A percentile compares a stretch with the other conserved stretches of the same genome.
These are phyloP conservation scores for Bryoerythrophyllum caledonicum DNA, from an alignment of 225 moss, liverwort and hornwort genomes.

Conservation along the genomic window DNA sequence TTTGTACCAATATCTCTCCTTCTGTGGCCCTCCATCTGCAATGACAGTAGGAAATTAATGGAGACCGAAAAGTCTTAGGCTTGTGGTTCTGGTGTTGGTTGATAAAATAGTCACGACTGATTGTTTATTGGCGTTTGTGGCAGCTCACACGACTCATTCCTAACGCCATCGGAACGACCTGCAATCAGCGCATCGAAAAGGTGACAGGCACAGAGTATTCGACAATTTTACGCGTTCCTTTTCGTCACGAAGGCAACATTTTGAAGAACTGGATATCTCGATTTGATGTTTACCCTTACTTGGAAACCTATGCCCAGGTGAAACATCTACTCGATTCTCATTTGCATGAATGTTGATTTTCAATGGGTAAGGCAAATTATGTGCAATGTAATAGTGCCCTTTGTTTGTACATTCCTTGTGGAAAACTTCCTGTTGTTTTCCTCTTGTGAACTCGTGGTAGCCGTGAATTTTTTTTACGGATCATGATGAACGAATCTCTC, in stretches of 20 bases:
- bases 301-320: slow-evolving; percentile 72
- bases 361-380: not conserved
- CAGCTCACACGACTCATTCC: slow-evolving; percentile 83
- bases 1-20: not conserved
- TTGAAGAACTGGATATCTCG: slow-evolving; percentile 76
- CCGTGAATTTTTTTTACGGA: not conserved
- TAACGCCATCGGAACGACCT: slow-evolving; percentile 56
- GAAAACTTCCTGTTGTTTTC: not conserved
- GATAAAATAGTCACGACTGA: not conserved
- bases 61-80: not conserved
- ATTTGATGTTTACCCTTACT: slow-evolving; percentile 79
- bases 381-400: not conserved
- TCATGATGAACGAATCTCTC: not conserved
- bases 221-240: slow-evolving; percentile 64
- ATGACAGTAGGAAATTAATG: not conserved
- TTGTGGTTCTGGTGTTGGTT: not conserved
- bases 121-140: not conserved
- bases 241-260: slow-evolving; percentile 53
- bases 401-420: not conserved
- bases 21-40: not conserved
- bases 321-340: not conserved
- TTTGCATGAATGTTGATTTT: not conserved
- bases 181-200: slow-evolving; percentile 62
- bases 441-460: not conserved
- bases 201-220: slow-evolving; percentile 54